Evolutionary conservation across 2,329 filamentous ascomycete genomes (phyloP).

Genomic region (Lecanicillium sp.): DNA sequence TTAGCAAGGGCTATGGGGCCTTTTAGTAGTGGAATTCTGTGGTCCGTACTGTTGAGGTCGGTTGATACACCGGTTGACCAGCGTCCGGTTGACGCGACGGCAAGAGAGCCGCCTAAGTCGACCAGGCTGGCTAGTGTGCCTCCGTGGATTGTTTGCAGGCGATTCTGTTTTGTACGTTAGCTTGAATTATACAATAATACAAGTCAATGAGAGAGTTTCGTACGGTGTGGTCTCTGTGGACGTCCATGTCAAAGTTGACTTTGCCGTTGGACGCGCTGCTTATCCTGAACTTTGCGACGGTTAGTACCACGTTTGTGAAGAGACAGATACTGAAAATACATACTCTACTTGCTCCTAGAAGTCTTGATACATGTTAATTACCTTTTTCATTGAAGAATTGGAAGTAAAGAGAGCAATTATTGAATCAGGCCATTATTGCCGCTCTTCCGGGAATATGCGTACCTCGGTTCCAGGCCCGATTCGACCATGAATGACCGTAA

Average conservation of each 20-base stretch:
- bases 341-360: constrained; percentile 11
- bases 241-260: constrained; percentile 69
- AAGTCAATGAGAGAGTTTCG: not conserved
- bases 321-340: not conserved
- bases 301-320: constrained; percentile 9
- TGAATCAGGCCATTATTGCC: too few relatives aligned
- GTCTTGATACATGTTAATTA: too few relatives aligned
- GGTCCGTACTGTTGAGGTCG: constrained; percentile 47
- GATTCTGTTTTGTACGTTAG: constrained; percentile 45
- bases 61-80: constrained; percentile 58
- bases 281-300: constrained; percentile 50
- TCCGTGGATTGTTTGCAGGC: constrained; percentile 67
- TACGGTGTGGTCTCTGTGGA: constrained; percentile 68
- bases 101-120: constrained; percentile 56
- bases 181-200: not conserved
- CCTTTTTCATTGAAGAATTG: too few relatives aligned
- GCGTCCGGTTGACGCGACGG: constrained; percentile 55
- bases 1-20: not conserved
- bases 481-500: constrained; percentile 78
- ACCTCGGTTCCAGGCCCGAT: constrained; percentile 87
- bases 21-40: not conserved
- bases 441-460: constrained; percentile 15
- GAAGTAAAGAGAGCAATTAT: too few relatives aligned
- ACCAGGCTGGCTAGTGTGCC: constrained; percentile 73
- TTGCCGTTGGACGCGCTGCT: constrained; percentile 54